Percentiles rank a stretch among this genome's conserved stretches.
These are phyloP conservation scores for Zymoseptoria pseudotritici DNA, from an alignment of 2,329 filamentous ascomycete genomes.

Conservation along the genomic window DNA sequence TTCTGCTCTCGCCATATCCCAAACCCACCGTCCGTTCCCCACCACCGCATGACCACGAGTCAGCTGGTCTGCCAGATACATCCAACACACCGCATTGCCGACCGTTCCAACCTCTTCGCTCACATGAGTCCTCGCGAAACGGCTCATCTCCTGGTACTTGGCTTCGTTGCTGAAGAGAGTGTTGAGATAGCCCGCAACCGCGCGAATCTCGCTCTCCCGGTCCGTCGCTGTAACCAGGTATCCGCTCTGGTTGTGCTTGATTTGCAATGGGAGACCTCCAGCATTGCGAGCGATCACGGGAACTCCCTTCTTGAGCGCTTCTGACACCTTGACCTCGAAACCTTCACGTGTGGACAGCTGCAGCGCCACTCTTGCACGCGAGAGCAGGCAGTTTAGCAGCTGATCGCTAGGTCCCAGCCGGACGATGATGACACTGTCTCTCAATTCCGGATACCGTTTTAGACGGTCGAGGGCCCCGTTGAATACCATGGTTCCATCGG, in stretches of 20 bases:
- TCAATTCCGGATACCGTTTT: conserved; percentile 49
- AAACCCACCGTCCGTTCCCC: conserved; percentile 61
- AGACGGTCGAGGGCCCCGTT: conserved; percentile 64
- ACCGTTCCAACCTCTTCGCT: conserved; percentile 78
- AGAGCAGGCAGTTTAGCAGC: conserved; percentile 67
- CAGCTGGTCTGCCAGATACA: conserved; percentile 66
- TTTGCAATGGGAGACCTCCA: conserved; percentile 74
- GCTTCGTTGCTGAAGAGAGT: conserved; percentile 58
- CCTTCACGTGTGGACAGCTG: conserved; percentile 77
- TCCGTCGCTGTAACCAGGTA: conserved; percentile 68
- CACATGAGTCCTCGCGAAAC: conserved; percentile 53
- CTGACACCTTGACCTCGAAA: conserved; percentile 81
- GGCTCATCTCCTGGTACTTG: conserved; percentile 46
- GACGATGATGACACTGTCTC: conserved; percentile 62
- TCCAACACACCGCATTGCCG: conserved; percentile 68
- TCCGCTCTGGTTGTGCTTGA: conserved; percentile 63
- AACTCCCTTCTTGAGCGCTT: conserved; percentile 71
- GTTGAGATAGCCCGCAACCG: conserved; percentile 60
- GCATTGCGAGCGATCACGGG: conserved; percentile 68
- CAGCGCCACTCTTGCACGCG: conserved; percentile 63
- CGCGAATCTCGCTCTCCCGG: conserved; percentile 37
- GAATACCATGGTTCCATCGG: conserved; percentile 65
- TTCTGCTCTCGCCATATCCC: conserved; percentile 63
- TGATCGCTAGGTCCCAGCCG: conserved; percentile 72
- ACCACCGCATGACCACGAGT: conserved; percentile 50